Evolutionary conservation across 495 filamentous ascomycete genomes (phyloP), one percentile per base, ranked within the genome.

Genomic region (Glonium stellatum): DNA sequence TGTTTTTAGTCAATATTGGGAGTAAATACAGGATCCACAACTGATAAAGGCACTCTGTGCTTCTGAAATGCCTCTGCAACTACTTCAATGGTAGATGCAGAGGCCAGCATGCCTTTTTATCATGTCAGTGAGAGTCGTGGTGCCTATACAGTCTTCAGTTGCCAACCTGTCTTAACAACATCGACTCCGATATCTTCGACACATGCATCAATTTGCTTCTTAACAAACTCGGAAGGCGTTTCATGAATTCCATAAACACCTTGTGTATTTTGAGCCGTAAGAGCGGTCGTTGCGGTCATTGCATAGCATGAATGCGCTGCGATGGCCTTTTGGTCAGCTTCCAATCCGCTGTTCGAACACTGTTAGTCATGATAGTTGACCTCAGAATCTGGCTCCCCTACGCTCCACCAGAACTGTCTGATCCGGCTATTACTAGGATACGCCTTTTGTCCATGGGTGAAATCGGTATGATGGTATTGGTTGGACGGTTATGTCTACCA

Each of bases 321-420:
- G 37, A 97, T 86, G 54, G 95, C 91, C 69, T 93, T 92, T 72
- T 97, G 91, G 73, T 98, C 93, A 34, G 93, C 93, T 70, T 98
- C 93, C 42, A 98, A 83, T n/a, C 93, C 93, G 42, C 90, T 96
- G 63, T 15, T 25, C 1, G 27, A 25, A 18, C 12, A 49, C 21
- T 44, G 46, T 58, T 39, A 49, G 57, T 56, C 41, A 62, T 49
- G 27, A 21, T 35, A 47, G 13, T 60, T 5, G 48, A 19, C 44
- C 50, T 46, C 52, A 36, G 59, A 62, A 58, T n/a, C 57, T 65
- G 59, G 57, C 41, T 46, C 37, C 77, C 88, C 76, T 79, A 92
- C 88, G 90, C 90, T 73, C 90, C 90, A 59, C 90, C 90, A 15
- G 88, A 92, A 68, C 86, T 86, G 69, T 95, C 90, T 22, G 88